phyloP scores from a whole-genome alignment of 2,329 filamentous ascomycete genomes.

The Pseudomassariella vexata region DNA sequence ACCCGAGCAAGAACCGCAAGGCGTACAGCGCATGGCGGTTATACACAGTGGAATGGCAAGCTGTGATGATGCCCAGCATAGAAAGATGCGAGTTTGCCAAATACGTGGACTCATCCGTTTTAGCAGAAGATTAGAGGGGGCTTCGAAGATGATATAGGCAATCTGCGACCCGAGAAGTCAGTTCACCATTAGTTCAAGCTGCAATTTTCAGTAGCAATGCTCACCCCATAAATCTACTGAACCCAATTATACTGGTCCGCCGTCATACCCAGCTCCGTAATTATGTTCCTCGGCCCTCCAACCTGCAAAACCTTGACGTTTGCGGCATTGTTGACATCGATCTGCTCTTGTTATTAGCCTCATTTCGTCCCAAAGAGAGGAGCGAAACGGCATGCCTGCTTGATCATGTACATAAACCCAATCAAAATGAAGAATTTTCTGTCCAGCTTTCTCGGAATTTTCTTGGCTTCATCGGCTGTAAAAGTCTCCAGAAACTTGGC shows the following conservation, averaged over 20 bases:
- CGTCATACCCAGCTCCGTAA: slow-evolving; percentile 32
- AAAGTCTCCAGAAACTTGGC: slow-evolving; percentile 30
- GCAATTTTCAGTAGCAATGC: slow-evolving; percentile 7
- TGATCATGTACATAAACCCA: slow-evolving; percentile 34
- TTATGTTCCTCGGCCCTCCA: slow-evolving; percentile 28
- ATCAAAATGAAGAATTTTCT: slow-evolving; percentile 29
- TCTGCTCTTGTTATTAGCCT: slow-evolving; percentile 11
- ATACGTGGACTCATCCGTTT: slow-evolving; percentile 27
- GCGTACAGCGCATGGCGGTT: slow-evolving; percentile 30
- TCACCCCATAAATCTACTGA: slow-evolving; percentile 30
- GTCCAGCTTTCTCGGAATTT: slow-evolving; percentile 34
- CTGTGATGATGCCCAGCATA: slow-evolving; percentile 31
- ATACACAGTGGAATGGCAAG: slow-evolving; percentile 31
- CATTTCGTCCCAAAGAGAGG: too few species aligned
- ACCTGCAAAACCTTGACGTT: slow-evolving; percentile 36
- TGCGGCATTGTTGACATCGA: slow-evolving; percentile 34
- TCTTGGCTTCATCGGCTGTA: slow-evolving; percentile 28
- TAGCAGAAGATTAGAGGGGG: slow-evolving; percentile 30
- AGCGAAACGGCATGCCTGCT: slow-evolving; percentile 21
- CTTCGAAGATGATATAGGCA: slow-evolving; percentile 32
- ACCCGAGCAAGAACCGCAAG: slow-evolving; percentile 33
- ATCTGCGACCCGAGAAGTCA: too few species aligned
- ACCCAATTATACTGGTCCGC: slow-evolving; percentile 34
- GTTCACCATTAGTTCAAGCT: too few species aligned
- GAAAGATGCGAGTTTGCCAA: slow-evolving; percentile 30